Evolutionary conservation across 257 asterid genomes (phyloP), one percentile per base, ranked within the genome.

Genomic region (Verbascum thapsus): DNA sequence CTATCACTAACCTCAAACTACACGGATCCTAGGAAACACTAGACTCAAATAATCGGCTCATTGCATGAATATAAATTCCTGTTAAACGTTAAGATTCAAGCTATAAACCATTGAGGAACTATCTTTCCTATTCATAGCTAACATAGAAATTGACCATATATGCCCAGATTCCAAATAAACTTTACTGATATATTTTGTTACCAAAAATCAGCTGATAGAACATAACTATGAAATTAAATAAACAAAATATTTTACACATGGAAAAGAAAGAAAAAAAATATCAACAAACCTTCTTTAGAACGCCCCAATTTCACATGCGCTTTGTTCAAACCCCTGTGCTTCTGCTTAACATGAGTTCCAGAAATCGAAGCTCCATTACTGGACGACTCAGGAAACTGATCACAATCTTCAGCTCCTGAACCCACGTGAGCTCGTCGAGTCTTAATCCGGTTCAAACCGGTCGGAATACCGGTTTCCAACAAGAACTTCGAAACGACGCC

Each of bases 371-470:
- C 63, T 49, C 80, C 78, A 61, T 62, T 67, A 26, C 76, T 60
- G 62, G 89, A 83, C 56, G 90, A 80, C 68, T 80, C 85, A 63
- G 72, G 77, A 32, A 72, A 70, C 70, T 73, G 82, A 34, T 80
- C 91, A 22, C 72, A 72, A 66, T 79, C 90, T 13, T 74, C 87
- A 60, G 77, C 76, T 58, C 70, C 77, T 0, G 80, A 58, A 66
- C 75, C 70, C 38, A 61, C 71, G 59, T 74, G 74, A 44, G 67
- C 95, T 72, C 77, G 74, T 39, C 96, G 83, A 72, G 96, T 92
- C 78, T 72, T 92, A 54, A 92, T 88, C 79, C 97, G 86, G 84
- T 89, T 92, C 88, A 92, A 81, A 5, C 98, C 91, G 69, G 75
- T 77, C 75, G 97, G 98, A 74, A 92, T 83, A 48, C 83, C 94